phyloP scores from a whole-genome alignment of 2,329 filamentous ascomycete species.

The Hypoxylon sp. region DNA sequence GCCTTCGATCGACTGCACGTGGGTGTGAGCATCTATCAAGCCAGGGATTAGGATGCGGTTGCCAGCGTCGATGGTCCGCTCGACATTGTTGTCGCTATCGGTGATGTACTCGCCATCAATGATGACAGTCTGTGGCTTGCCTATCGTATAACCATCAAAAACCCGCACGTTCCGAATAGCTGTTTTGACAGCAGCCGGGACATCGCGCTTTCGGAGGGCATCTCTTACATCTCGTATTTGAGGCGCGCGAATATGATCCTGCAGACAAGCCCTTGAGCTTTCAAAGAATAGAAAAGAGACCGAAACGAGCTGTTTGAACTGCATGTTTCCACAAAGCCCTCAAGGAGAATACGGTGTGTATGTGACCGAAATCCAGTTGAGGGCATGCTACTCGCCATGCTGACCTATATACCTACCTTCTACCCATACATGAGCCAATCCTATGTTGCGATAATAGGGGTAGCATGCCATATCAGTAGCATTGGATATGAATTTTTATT shows the following conservation, averaged over 20 bases:
- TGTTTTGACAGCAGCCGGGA: slow-evolving; percentile 36
- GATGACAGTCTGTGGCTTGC: slow-evolving; percentile 36
- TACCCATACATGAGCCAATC: neutral
- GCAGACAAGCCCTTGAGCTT: slow-evolving; percentile 27
- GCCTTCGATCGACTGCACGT: slow-evolving; percentile 44
- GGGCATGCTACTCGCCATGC: neutral
- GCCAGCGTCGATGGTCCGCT: slow-evolving; percentile 45
- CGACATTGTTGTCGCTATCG: slow-evolving; percentile 20
- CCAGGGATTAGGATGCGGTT: slow-evolving; percentile 51
- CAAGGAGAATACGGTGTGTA: neutral
- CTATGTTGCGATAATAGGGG: neutral
- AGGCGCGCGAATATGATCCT: slow-evolving; percentile 24
- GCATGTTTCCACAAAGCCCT: slow-evolving; percentile 8
- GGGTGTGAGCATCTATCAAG: slow-evolving; percentile 53
- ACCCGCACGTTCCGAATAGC: slow-evolving; percentile 44
- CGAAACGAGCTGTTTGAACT: slow-evolving; percentile 16
- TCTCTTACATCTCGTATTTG: slow-evolving; percentile 22
- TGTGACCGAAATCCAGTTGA: neutral
- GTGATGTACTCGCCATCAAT: slow-evolving; percentile 43
- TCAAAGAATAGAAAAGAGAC: slow-evolving; percentile 3
- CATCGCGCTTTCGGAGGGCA: slow-evolving; percentile 29
- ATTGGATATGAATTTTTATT: neutral
- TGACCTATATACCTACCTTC: slow-evolving; percentile 11
- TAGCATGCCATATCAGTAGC: neutral
- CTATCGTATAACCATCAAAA: slow-evolving; percentile 41